Percentiles rank a stretch among this genome's conserved stretches.
Conservation (phyloP, 768 basidiomycete genomes). For the Naganishia onofrii region DNA sequence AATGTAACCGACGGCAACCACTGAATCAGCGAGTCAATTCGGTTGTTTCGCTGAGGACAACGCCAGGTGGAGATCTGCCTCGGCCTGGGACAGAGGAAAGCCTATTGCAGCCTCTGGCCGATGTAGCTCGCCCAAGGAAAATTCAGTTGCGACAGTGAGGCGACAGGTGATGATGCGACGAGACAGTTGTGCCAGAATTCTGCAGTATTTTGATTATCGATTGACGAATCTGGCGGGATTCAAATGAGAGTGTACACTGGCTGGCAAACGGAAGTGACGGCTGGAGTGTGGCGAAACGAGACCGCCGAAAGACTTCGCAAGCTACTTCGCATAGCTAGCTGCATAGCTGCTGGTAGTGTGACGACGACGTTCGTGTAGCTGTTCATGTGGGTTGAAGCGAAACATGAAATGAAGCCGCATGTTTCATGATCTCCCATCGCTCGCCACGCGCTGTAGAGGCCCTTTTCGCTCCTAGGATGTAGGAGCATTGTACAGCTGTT, state of each 20-base stretch:
- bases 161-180: neutral
- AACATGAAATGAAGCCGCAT: conserved; percentile 9
- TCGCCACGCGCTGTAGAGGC: too few relatives aligned
- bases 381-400: conserved; percentile 9
- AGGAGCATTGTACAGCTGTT: too few relatives aligned
- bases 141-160: neutral
- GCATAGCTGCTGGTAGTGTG: too few relatives aligned
- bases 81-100: conserved; percentile 2
- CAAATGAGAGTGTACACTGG: too few relatives aligned
- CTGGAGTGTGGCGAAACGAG: neutral
- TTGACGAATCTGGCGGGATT: too few relatives aligned
- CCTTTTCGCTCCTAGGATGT: too few relatives aligned
- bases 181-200: too few relatives aligned
- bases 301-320: neutral
- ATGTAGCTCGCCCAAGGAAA: neutral
- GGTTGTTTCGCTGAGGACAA: conserved; percentile 15
- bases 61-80: conserved; percentile 3
- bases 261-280: too few relatives aligned
- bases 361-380: neutral
- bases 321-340: too few relatives aligned
- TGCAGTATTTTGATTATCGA: too few relatives aligned
- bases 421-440: neutral
- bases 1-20: conserved; percentile 6
- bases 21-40: conserved; percentile 18
- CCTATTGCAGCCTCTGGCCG: conserved; percentile 17